A percentile compares a stretch with the other conserved stretches of the same genome.
phyloP scores from a whole-genome alignment of 2,329 filamentous ascomycete species.

The Exophiala phaeomuriformis region DNA sequence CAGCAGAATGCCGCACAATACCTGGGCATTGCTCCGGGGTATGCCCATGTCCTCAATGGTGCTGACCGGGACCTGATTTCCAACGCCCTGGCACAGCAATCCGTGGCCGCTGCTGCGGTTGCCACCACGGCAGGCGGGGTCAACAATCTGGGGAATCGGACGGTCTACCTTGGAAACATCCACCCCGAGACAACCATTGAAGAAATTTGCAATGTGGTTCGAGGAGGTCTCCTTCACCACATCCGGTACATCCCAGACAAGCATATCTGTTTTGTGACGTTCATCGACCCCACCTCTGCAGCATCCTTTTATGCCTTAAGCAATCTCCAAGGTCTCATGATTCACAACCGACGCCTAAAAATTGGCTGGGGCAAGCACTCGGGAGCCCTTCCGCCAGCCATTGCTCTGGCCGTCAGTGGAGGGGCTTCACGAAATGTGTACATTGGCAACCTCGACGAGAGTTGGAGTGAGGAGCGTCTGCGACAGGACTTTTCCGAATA shows the following conservation, averaged over 20 bases:
- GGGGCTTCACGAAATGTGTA: slow-evolving; percentile 98
- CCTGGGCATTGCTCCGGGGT: slow-evolving; percentile 90
- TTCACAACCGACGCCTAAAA: slow-evolving; percentile 94
- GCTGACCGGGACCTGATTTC: slow-evolving; percentile 96
- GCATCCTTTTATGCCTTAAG: slow-evolving; percentile 96
- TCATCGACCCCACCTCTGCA: slow-evolving; percentile 95
- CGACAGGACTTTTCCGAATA: slow-evolving; percentile 96
- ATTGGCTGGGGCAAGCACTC: slow-evolving; percentile 99
- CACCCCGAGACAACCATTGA: slow-evolving; percentile 98
- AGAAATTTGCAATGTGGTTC: slow-evolving; percentile 98
- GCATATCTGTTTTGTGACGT: slow-evolving; percentile 99
- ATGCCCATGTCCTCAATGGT: slow-evolving; percentile 91
- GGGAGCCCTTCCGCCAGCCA: slow-evolving; percentile 87
- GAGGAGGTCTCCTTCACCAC: slow-evolving; percentile 90
- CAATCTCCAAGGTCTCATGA: slow-evolving; percentile 97
- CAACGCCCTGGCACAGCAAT: slow-evolving; percentile 92
- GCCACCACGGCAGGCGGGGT: slow-evolving; percentile 94
- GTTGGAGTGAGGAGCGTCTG: slow-evolving; percentile 92
- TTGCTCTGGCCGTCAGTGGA: slow-evolving; percentile 89
- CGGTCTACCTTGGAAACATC: slow-evolving; percentile 96
- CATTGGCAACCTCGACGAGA: slow-evolving; percentile 93
- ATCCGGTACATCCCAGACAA: slow-evolving; percentile 99
- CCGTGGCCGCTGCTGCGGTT: slow-evolving; percentile 90
- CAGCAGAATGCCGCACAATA: slow-evolving; percentile 99
- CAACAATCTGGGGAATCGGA: slow-evolving; percentile 94